Evolutionary conservation across 2,329 filamentous ascomycete species (phyloP), one percentile per base, ranked within the genome.

Genomic region (Curvularia sp.): DNA sequence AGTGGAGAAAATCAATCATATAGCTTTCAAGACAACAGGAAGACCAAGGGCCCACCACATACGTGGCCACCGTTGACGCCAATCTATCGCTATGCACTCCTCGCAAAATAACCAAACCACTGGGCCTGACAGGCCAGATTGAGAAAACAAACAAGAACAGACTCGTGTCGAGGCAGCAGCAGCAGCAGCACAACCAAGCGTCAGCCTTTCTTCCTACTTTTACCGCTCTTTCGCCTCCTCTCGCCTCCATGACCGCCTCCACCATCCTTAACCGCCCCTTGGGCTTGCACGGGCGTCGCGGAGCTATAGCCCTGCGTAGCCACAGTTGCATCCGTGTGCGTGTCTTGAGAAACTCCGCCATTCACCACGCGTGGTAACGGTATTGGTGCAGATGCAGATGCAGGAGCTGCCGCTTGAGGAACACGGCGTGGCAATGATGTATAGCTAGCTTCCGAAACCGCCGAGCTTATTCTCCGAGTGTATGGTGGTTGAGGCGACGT

Each of bases 361-460:
- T 54, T 55, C 47, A 54, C 49, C 28, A 62, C 55, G 44, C 63
- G 66, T 51, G 69, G 70, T 10, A 55, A 28, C 2, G 50, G 43
- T 13, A 39, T 43, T 15, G 55, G 31, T 30, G 55, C 41, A 24
- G 31, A 5, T 33, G 31, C 31, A 33, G 55, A 24, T 26, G 54
- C 58, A 4, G 75, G 69, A 13, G 75, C 51, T 12, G 75, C 52
- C 2, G 75, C 69, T 10, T 74, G 70, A 24, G 77, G 76, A n/a
- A 77, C 70, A 41, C 75, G 74, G 30, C 76, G 73, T 26, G 75
- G 72, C 56, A 77, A 66, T 6, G 67, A 57, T 15, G 65, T 68
- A 41, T 72, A 73, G 22, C 66, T 63, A 39, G 63, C 60, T 44
- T 73, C 72, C 5, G 64, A 63, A 35, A 63, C 49, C 0, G 57